phyloP scores from a whole-genome alignment of 208 protist genomes.

The Borovskyia barvae region DNA sequence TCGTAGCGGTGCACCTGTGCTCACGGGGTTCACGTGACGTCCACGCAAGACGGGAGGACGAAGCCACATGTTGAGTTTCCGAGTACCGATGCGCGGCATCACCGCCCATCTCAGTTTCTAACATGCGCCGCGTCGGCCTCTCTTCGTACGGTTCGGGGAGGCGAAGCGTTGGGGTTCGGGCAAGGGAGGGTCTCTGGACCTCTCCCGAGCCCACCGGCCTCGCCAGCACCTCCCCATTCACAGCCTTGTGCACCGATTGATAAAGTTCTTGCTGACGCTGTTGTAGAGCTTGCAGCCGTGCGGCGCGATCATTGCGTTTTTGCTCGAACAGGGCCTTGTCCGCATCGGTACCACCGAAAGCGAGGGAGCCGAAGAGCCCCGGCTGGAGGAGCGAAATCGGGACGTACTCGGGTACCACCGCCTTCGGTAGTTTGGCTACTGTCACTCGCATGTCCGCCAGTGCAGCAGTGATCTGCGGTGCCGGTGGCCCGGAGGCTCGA shows the following conservation, averaged over 20 bases:
- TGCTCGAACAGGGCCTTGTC: slow-evolving; percentile 38
- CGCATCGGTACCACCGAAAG: slow-evolving; percentile 38
- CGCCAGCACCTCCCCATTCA: slow-evolving; percentile 2
- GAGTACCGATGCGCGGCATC: neutral
- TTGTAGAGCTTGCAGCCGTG: slow-evolving; percentile 33
- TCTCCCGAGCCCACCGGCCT: no score
- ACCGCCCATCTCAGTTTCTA: neutral
- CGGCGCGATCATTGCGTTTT: slow-evolving; percentile 35
- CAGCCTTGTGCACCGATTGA: slow-evolving; percentile 20
- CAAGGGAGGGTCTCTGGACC: no score
- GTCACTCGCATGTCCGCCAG: slow-evolving; percentile 35
- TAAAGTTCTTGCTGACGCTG: slow-evolving; percentile 51
- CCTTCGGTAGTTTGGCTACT: slow-evolving; percentile 30
- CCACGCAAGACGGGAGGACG: no score
- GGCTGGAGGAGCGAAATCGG: slow-evolving; percentile 27
- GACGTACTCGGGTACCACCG: slow-evolving; percentile 26
- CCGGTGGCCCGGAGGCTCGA: slow-evolving; percentile 4
- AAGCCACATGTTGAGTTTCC: no score
- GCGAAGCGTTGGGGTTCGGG: no score
- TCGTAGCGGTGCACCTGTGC: no score
- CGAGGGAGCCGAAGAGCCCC: slow-evolving; percentile 41
- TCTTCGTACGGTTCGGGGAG: no score
- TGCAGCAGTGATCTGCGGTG: slow-evolving; percentile 9
- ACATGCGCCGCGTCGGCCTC: neutral
- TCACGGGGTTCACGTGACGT: no score